phyloP scores from a whole-genome alignment of 345 rosid genomes.

The Lepidium sativum region DNA sequence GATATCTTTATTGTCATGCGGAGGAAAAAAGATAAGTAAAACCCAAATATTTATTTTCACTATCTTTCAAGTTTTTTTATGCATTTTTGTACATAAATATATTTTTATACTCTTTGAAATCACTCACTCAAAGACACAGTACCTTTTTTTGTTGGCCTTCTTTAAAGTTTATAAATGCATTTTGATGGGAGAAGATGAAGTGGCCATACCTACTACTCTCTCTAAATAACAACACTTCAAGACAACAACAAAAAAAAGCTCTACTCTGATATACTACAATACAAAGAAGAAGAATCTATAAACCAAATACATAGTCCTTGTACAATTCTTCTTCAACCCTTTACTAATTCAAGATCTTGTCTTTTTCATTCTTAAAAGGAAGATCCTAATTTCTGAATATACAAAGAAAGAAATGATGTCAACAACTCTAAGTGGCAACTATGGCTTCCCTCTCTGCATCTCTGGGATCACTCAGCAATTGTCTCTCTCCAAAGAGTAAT shows the following conservation, averaged over 20 bases:
- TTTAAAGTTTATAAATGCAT: neutral
- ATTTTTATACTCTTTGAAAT: neutral
- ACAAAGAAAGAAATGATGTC: slow-evolving; percentile 30
- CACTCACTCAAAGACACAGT: neutral
- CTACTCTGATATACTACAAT: neutral
- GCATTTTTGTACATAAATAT: no score
- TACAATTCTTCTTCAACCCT: slow-evolving; percentile 6
- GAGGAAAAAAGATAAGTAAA: neutral
- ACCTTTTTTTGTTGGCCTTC: neutral
- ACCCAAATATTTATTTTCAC: neutral
- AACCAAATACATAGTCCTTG: slow-evolving; percentile 8
- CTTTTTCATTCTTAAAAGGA: neutral
- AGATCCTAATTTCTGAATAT: slow-evolving; percentile 1
- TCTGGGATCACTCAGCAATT: slow-evolving; percentile 34
- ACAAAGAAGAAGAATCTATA: neutral
- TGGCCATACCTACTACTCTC: slow-evolving; percentile 11
- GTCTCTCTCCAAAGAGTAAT: slow-evolving; percentile 37
- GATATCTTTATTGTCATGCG: slow-evolving; percentile 6
- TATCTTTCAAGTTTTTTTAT: no score
- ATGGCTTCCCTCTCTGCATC: slow-evolving; percentile 48
- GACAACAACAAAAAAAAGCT: neutral
- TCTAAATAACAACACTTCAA: neutral
- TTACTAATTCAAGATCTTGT: slow-evolving; percentile 14
- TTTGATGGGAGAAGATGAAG: neutral
- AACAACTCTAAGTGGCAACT: slow-evolving; percentile 37